Percentiles rank a stretch among this genome's conserved stretches.
These are phyloP conservation scores for Alternaria postmessia DNA, from an alignment of 2,329 filamentous ascomycete species.

Conservation along the genomic window DNA sequence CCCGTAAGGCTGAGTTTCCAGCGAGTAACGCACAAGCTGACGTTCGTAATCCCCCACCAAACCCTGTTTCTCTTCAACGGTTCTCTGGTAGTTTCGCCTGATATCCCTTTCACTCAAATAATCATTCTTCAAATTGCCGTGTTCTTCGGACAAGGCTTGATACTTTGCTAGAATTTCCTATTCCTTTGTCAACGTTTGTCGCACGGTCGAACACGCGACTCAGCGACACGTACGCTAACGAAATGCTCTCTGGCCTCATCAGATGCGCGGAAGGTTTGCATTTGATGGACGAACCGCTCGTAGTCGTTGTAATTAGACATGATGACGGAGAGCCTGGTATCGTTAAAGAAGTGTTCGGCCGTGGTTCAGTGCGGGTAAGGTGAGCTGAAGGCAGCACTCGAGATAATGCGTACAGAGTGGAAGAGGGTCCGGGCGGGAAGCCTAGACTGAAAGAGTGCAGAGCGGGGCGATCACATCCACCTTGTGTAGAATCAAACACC, in stretches of 20 bases:
- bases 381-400: constrained; percentile 11
- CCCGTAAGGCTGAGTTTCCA: constrained; percentile 4
- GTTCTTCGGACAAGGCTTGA: constrained; percentile 33
- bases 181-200: constrained; percentile 27
- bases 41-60: constrained; percentile 32
- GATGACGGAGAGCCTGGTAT: neutral
- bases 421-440: constrained; percentile 6
- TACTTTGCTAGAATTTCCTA: constrained; percentile 45
- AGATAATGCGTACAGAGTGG: constrained; percentile 4
- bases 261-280: constrained; percentile 46
- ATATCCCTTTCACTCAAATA: constrained; percentile 43
- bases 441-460: constrained; percentile 4
- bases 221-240: constrained; percentile 33
- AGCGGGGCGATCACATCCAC: constrained; percentile 4
- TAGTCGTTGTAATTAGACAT: constrained; percentile 29
- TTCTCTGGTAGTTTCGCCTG: constrained; percentile 43
- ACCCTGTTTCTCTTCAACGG: constrained; percentile 29
- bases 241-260: constrained; percentile 50
- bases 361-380: constrained; percentile 5
- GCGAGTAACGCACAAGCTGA: constrained; percentile 32
- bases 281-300: constrained; percentile 35
- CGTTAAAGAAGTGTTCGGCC: neutral
- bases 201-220: constrained; percentile 10
- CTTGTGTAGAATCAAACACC: neutral
- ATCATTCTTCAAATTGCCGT: constrained; percentile 40